Evolutionary conservation across 148 eudicot genomes (phyloP).

Genomic region (Euryodendron excelsum): DNA sequence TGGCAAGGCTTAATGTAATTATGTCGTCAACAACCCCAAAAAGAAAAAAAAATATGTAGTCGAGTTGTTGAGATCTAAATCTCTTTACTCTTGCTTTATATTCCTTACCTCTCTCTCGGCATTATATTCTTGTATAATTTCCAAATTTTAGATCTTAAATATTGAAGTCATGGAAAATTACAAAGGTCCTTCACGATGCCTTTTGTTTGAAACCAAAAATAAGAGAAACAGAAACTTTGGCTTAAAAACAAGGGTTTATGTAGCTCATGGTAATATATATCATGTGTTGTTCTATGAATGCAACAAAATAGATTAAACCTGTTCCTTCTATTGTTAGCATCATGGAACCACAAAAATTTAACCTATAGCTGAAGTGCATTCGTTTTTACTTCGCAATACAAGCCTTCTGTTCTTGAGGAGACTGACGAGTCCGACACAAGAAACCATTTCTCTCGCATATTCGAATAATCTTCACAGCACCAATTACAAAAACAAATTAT

Average conservation of each 20-base stretch:
- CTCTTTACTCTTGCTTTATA: background rate
- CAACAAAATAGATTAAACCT: no score
- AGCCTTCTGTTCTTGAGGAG: conserved; percentile 66
- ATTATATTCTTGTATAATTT: background rate
- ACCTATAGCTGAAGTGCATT: background rate
- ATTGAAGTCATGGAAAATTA: no score
- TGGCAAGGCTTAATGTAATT: background rate
- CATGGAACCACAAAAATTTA: no score
- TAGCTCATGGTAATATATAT: no score
- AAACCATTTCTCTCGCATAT: conserved; percentile 42
- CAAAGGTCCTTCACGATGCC: no score
- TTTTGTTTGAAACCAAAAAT: no score
- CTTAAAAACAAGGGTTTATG: no score
- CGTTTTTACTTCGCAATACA: conserved; percentile 59
- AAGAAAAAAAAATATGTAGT: no score
- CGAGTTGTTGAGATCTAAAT: background rate
- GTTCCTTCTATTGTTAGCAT: no score
- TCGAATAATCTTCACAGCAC: conserved; percentile 1
- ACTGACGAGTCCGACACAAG: conserved; percentile 71
- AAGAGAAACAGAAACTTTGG: no score
- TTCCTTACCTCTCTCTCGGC: background rate
- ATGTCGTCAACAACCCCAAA: background rate
- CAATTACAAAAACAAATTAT: background rate
- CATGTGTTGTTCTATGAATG: no score
- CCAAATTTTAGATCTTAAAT: background rate